phyloP scores from a whole-genome alignment of 768 basidiomycete genomes.

The Termitomyces sp. region DNA sequence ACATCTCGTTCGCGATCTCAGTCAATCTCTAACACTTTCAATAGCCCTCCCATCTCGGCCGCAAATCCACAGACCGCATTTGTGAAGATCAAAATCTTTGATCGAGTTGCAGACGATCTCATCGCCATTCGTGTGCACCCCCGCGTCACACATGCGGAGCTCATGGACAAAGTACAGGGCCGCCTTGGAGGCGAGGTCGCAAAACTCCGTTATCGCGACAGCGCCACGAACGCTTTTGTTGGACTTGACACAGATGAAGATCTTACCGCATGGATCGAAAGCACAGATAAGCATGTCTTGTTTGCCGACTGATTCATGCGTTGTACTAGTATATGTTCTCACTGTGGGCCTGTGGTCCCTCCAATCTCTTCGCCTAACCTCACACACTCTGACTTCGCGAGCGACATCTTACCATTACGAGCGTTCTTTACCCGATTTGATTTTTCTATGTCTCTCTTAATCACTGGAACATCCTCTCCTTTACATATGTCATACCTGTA shows the following conservation, averaged over 20 bases:
- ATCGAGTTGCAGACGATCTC: conserved; percentile 87
- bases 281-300: conserved; percentile 77
- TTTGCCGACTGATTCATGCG: conserved; percentile 56
- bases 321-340: neutral
- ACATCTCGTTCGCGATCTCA: conserved; percentile 54
- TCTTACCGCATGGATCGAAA: conserved; percentile 68
- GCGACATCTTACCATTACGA: conserved; percentile 5
- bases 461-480: conserved; percentile 3
- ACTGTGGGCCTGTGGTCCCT: neutral
- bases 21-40: conserved; percentile 51
- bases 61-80: conserved; percentile 81
- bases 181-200: conserved; percentile 72
- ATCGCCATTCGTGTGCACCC: conserved; percentile 98
- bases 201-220: conserved; percentile 71
- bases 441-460: conserved; percentile 11
- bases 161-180: conserved; percentile 89
- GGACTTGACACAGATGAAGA: conserved; percentile 59
- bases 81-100: conserved; percentile 98
- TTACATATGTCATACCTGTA: conserved; percentile 6
- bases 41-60: conserved; percentile 69
- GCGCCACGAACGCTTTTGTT: conserved; percentile 57
- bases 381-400: neutral
- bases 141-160: conserved; percentile 74
- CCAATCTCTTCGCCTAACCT: neutral
- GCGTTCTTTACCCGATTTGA: conserved; percentile 13